These are phyloP conservation scores for Teunomyces aglyptinius DNA, from an alignment of 805 yeast species.

Conservation along the genomic window DNA sequence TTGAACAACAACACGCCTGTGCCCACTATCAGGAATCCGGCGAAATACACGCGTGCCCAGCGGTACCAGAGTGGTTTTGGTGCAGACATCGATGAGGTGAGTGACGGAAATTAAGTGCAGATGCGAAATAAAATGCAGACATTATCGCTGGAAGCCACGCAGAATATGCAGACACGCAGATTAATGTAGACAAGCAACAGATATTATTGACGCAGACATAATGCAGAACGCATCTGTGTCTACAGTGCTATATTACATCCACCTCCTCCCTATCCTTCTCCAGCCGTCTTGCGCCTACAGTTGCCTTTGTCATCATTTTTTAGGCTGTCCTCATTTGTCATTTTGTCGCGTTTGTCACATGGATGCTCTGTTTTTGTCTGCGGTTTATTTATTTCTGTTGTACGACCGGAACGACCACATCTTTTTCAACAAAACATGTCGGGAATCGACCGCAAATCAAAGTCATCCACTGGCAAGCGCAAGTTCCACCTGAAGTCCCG, in stretches of 20 bases:
- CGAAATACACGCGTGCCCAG: constrained; percentile 56
- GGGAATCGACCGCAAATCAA: constrained; percentile 7
- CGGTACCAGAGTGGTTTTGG: constrained; percentile 50
- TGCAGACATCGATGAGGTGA: constrained; percentile 6
- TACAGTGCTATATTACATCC: too few species aligned
- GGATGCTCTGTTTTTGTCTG: background rate
- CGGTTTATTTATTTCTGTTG: background rate
- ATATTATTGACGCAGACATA: too few species aligned
- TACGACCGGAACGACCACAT: background rate
- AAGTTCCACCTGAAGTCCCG: constrained; percentile 88
- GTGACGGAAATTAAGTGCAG: background rate
- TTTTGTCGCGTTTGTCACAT: background rate
- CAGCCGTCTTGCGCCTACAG: too few species aligned
- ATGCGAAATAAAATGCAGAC: background rate
- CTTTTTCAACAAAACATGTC: constrained; percentile 6
- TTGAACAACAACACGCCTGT: constrained; percentile 70
- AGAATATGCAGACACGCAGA: too few species aligned
- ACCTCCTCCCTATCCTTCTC: too few species aligned
- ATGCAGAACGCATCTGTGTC: too few species aligned
- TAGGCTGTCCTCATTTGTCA: background rate
- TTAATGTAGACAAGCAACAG: too few species aligned
- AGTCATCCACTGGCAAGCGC: constrained; percentile 61
- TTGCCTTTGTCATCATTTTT: too few species aligned
- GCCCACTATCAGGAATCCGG: constrained; percentile 67
- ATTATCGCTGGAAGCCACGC: too few species aligned